Evolutionary conservation across 23 red algal species (phyloP).

Genomic region (Gracilaria caudata): DNA sequence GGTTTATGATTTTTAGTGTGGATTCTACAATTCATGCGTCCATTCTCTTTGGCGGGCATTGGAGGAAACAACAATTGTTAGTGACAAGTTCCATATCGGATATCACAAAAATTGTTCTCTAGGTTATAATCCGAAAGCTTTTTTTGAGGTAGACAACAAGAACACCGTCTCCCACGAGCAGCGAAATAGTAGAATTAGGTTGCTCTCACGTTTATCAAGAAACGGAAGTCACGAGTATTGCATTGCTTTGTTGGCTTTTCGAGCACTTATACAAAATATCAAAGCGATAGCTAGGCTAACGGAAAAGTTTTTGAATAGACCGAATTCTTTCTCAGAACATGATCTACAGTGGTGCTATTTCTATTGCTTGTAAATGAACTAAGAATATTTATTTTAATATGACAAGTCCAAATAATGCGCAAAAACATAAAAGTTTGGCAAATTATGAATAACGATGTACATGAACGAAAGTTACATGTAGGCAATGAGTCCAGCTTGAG

Average conservation of each 20-base stretch:
- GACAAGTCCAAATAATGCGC: too few relatives aligned
- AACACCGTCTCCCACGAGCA: conserved; percentile 13
- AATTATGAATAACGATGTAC: too few relatives aligned
- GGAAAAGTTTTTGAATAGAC: background rate
- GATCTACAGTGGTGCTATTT: conserved; percentile 11
- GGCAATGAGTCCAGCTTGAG: too few relatives aligned
- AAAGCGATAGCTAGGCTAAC: background rate
- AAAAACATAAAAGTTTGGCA: too few relatives aligned
- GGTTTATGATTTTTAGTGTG: background rate
- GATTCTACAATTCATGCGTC: background rate
- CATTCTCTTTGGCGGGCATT: conserved; percentile 3
- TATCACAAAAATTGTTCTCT: conserved; percentile 21
- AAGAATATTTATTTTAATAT: conserved; percentile 5
- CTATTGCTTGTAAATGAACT: background rate
- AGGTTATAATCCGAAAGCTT: background rate
- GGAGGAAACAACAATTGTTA: background rate
- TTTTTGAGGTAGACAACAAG: background rate
- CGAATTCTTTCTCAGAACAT: background rate
- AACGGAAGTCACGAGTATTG: background rate
- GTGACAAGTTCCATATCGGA: conserved; percentile 14
- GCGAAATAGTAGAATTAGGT: conserved; percentile 4
- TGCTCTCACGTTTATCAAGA: background rate
- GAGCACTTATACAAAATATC: background rate
- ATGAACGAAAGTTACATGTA: too few relatives aligned
- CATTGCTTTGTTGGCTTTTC: background rate